Evolutionary conservation across 148 eudicot species (phyloP).

Genomic region (Fagopyrum homotropicum): DNA sequence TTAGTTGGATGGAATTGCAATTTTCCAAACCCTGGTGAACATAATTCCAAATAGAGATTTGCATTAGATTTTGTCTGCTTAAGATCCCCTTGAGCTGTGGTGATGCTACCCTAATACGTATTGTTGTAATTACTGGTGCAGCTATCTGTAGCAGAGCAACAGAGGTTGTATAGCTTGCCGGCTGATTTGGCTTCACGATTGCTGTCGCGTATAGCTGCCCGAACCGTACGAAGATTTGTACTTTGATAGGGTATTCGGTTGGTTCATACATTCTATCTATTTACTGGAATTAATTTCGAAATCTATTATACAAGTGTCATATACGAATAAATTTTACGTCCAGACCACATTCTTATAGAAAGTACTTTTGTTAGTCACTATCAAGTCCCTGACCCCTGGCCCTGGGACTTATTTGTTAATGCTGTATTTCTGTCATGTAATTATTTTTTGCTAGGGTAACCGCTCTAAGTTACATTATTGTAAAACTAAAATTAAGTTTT

Average conservation of each 20-base stretch:
- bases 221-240: slow-evolving; percentile 52
- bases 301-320: background rate
- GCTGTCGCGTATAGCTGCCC: slow-evolving; percentile 66
- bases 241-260: background rate
- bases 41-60: no score
- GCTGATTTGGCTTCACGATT: slow-evolving; percentile 61
- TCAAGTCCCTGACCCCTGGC: no score
- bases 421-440: no score
- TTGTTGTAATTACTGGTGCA: slow-evolving; percentile 29
- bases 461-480: no score
- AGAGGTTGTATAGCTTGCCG: slow-evolving; percentile 52
- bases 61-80: no score
- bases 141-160: slow-evolving; percentile 73
- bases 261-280: background rate
- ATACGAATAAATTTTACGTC: background rate
- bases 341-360: background rate
- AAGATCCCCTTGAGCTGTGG: no score
- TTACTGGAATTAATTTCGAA: background rate
- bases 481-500: no score
- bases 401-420: no score
- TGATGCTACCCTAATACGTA: slow-evolving; percentile 19
- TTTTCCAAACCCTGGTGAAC: no score
- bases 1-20: no score
- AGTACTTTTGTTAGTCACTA: no score
- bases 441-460: no score